A percentile compares a stretch with the other conserved stretches of the same genome.
These are phyloP conservation scores for Senecio squalidus DNA, from an alignment of 140 eudicot genomes.

Conservation along the genomic window DNA sequence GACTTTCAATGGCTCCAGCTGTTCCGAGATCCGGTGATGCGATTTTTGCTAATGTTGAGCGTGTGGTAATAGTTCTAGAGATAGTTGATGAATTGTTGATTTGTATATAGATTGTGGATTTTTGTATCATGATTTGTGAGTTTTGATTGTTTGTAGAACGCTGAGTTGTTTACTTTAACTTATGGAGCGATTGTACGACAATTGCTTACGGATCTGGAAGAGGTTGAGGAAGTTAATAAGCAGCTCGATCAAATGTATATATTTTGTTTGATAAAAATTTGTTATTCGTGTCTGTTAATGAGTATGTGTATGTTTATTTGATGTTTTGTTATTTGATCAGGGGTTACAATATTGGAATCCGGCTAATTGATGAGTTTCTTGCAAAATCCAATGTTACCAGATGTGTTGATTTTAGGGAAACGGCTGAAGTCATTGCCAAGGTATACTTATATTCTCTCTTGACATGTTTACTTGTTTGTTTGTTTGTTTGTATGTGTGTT, in stretches of 20 bases:
- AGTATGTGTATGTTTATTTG: not conserved
- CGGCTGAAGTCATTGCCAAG: constrained; percentile 99
- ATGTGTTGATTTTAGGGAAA: constrained; percentile 93
- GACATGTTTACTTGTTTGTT: not conserved
- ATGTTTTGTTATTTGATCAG: constrained; percentile 12
- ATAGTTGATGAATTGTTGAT: not conserved
- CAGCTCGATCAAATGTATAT: constrained; percentile 97
- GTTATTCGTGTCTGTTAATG: not conserved
- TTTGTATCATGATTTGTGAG: not conserved
- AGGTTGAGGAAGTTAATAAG: constrained; percentile 94
- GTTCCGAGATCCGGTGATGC: constrained; percentile 92
- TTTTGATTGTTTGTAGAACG: constrained; percentile 44
- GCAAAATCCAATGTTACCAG: constrained; percentile 90
- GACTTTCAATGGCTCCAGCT: constrained; percentile 64
- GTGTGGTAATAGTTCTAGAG: constrained; percentile 43
- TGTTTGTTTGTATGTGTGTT: not conserved
- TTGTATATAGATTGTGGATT: not conserved
- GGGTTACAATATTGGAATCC: constrained; percentile 34
- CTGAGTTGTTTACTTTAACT: constrained; percentile 86
- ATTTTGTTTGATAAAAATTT: not conserved
- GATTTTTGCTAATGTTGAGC: constrained; percentile 83
- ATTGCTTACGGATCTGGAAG: constrained; percentile 93
- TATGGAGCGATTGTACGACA: constrained; percentile 96
- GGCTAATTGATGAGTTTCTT: constrained; percentile 86
- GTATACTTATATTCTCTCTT: constrained; percentile 21